Conservation (phyloP, 1,284 basidiomycete species). For the Tetrapyrgos nigripes region DNA sequence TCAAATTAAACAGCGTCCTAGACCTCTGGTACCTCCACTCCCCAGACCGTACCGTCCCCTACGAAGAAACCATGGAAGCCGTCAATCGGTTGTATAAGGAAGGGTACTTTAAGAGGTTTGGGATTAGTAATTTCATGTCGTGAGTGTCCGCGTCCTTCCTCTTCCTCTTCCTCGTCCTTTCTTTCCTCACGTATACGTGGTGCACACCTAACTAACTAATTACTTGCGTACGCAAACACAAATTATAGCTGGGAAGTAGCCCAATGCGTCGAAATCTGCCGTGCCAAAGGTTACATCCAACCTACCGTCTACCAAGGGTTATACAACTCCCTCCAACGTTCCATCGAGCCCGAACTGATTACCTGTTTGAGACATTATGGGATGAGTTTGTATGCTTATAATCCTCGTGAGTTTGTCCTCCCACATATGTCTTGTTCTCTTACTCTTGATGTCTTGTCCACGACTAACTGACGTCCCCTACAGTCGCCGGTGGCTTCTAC, state of each 20-base stretch:
- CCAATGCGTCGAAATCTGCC: conserved; percentile 64
- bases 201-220: no score
- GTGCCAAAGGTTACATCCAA: conserved; percentile 59
- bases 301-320: conserved; percentile 76
- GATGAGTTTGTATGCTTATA: conserved; percentile 66
- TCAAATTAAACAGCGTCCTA: conserved; percentile 25
- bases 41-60: conserved; percentile 55
- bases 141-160: conserved; percentile 21
- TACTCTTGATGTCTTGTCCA: not conserved
- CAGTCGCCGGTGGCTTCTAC: conserved; percentile 52
- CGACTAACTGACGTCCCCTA: no score
- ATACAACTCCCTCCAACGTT: conserved; percentile 59
- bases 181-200: no score
- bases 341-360: conserved; percentile 65
- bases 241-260: conserved; percentile 71
- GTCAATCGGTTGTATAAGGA: conserved; percentile 53
- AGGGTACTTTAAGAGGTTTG: conserved; percentile 43
- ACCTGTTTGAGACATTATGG: conserved; percentile 68
- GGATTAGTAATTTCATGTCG: conserved; percentile 44
- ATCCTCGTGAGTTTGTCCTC: conserved; percentile 37
- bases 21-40: conserved; percentile 56
- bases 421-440: no score
- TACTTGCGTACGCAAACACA: no score
- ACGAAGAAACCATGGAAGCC: conserved; percentile 54
- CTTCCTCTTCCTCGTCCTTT: not conserved